Percentiles rank a stretch among this genome's conserved stretches.
phyloP scores from a whole-genome alignment of 345 rosid species.

The Excoecaria cochinchinensis region DNA sequence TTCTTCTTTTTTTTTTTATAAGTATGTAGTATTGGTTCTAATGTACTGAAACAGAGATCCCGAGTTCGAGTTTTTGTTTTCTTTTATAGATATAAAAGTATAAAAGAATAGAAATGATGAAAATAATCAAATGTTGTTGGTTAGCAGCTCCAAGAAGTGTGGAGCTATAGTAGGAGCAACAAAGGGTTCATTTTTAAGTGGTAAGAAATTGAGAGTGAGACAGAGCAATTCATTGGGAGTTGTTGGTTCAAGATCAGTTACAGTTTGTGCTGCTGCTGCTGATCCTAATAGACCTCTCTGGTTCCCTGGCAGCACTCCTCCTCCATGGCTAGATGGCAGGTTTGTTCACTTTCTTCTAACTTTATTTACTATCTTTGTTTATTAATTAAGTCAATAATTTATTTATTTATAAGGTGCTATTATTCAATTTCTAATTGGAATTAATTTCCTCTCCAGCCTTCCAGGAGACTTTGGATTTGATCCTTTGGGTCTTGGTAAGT shows the following conservation, averaged over 20 bases:
- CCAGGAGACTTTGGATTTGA: constrained; percentile 98
- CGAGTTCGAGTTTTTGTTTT: no score
- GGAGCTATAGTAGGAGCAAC: constrained; percentile 46
- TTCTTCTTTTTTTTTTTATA: neutral
- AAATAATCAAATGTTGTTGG: constrained; percentile 3
- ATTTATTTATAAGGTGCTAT: no score
- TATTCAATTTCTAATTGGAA: constrained; percentile 6
- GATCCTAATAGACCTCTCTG: constrained; percentile 91
- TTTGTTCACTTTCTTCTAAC: neutral
- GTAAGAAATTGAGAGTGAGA: constrained; percentile 62
- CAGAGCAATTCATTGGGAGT: constrained; percentile 37
- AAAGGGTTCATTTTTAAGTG: constrained; percentile 63
- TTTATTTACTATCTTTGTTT: no score
- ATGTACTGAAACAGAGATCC: neutral
- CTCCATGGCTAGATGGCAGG: constrained; percentile 97
- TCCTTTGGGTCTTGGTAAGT: constrained; percentile 89
- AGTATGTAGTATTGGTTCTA: no score
- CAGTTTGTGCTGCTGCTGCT: constrained; percentile 53
- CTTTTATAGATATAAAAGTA: no score
- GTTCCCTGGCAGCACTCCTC: constrained; percentile 99
- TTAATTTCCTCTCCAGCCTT: constrained; percentile 51
- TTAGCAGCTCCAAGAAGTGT: constrained; percentile 55
- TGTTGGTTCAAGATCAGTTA: constrained; percentile 34
- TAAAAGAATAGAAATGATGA: constrained; percentile 1
- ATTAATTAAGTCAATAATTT: no score